Conservation (phyloP, 306 rosid species). For the Pterocarpus macrocarpus region DNA sequence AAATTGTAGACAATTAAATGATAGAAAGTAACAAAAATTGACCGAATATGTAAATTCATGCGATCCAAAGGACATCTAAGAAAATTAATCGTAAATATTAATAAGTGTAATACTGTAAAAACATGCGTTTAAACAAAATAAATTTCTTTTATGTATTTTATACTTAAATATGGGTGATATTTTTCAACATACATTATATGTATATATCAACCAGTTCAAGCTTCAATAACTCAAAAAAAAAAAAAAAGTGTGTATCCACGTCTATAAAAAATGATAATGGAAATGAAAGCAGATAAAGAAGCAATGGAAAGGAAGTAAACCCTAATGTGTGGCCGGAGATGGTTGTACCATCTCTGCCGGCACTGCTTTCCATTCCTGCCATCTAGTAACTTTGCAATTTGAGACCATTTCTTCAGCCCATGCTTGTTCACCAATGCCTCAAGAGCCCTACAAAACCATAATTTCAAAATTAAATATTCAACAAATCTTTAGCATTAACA, state of each 20-base stretch:
- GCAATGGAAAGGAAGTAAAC: slow-evolving; percentile 36
- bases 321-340: slow-evolving; percentile 78
- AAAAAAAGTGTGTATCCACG: neutral
- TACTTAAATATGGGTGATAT: too few relatives aligned
- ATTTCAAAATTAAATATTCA: neutral
- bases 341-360: slow-evolving; percentile 88
- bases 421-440: slow-evolving; percentile 50
- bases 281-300: neutral
- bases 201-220: too few relatives aligned
- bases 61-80: too few relatives aligned
- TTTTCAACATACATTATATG: too few relatives aligned
- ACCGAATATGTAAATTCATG: too few relatives aligned
- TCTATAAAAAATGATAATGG: neutral
- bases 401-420: slow-evolving; percentile 73
- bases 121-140: too few relatives aligned
- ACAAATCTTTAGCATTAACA: neutral
- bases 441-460: slow-evolving; percentile 54
- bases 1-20: too few relatives aligned
- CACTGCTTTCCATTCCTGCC: slow-evolving; percentile 81
- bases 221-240: too few relatives aligned
- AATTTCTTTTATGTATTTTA: too few relatives aligned
- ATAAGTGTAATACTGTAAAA: neutral
- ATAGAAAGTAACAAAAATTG: too few relatives aligned
- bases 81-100: too few relatives aligned
- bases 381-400: slow-evolving; percentile 57